Percentiles rank a stretch among this genome's conserved stretches.
These are phyloP conservation scores for Sechiopsis laciniata DNA, from an alignment of 306 rosid species.

Conservation along the genomic window DNA sequence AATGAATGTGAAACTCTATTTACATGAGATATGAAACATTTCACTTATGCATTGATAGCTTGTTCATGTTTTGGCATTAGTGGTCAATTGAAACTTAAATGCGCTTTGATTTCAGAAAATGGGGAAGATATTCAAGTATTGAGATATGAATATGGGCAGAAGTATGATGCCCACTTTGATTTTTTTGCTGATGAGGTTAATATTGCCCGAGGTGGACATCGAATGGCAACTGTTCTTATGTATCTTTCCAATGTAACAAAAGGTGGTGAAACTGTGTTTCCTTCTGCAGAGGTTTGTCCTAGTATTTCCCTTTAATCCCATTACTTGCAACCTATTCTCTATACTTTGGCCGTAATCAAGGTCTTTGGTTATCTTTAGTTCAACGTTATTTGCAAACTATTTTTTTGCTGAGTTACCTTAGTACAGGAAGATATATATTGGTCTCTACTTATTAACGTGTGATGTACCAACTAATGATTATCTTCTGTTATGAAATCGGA, in stretches of 20 bases:
- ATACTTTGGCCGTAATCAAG: neutral
- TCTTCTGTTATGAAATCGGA: no score
- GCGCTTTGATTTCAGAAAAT: slow-evolving; percentile 59
- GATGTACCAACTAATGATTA: neutral
- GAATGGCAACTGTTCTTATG: slow-evolving; percentile 86
- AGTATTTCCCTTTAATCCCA: neutral
- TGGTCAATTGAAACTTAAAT: slow-evolving; percentile 18
- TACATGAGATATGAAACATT: neutral
- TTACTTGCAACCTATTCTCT: neutral
- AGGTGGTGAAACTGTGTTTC: slow-evolving; percentile 99
- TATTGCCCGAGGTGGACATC: slow-evolving; percentile 89
- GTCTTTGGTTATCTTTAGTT: neutral
- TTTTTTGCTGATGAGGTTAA: slow-evolving; percentile 85
- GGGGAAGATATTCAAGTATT: slow-evolving; percentile 98
- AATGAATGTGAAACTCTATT: neutral
- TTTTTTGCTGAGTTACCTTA: neutral
- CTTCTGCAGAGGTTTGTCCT: slow-evolving; percentile 72
- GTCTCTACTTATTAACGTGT: neutral
- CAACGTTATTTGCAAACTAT: neutral
- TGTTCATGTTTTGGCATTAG: neutral
- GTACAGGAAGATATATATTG: neutral
- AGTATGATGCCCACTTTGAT: slow-evolving; percentile 84
- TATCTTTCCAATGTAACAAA: slow-evolving; percentile 66
- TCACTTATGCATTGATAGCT: neutral
- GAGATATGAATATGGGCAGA: slow-evolving; percentile 95